A percentile compares a stretch with the other conserved stretches of the same genome.
Conservation (phyloP, 2,329 filamentous ascomycete genomes). For the Fusarium sp. region DNA sequence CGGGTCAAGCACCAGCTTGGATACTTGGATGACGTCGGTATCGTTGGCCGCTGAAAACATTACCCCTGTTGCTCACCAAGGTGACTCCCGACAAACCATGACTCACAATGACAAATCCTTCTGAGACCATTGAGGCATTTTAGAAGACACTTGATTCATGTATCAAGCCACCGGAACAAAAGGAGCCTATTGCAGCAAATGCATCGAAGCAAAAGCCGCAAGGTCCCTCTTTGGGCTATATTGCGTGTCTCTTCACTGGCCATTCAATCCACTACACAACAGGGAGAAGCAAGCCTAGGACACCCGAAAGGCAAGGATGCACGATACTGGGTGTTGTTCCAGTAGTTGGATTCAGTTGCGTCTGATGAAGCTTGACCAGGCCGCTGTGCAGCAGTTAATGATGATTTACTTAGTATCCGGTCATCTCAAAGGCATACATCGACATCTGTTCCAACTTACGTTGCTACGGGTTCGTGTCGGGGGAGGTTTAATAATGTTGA, state of each 20-base stretch:
- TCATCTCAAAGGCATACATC: no score
- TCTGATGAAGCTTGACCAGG: not conserved
- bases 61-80: not conserved
- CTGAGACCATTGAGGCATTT: not conserved
- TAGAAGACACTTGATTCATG: not conserved
- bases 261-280: fast-evolving
- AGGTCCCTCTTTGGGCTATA: fast-evolving
- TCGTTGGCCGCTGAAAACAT: not conserved
- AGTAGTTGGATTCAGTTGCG: fast-evolving
- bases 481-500: no score
- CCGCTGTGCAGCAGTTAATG: no score
- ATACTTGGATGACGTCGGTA: not conserved
- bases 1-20: not conserved
- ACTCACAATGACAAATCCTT: no score
- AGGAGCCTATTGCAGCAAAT: not conserved
- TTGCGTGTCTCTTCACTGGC: no score
- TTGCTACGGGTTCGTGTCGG: no score
- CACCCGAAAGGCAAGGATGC: no score
- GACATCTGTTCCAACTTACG: no score
- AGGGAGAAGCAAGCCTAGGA: fast-evolving
- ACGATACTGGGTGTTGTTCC: fast-evolving
- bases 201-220: not conserved
- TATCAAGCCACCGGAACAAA: not conserved
- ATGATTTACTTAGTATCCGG: no score
- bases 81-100: not conserved